Evolutionary conservation across 2,329 filamentous ascomycete genomes (phyloP), one percentile per base, ranked within the genome.

Genomic region (Talaromyces sp.): DNA sequence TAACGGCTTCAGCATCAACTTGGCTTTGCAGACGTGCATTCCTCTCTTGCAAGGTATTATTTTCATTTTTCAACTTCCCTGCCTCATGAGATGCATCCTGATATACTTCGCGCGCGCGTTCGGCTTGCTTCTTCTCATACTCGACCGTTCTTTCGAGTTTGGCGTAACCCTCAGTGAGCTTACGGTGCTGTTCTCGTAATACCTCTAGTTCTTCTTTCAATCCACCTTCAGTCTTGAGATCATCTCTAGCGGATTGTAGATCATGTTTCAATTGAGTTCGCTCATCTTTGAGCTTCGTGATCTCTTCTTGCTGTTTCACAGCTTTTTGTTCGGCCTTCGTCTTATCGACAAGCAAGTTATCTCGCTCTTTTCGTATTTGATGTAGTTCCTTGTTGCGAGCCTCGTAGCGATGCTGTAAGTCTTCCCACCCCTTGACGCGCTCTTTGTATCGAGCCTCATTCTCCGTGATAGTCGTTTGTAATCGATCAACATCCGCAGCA

Each of bases 71-170:
- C 77, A 50, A 71, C 76, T 7, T 72, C 75, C 8, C 78, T 0
- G 79, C 81, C 9, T 74, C 73, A 6, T 72, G 79, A 7, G 80
- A 82, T 11, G 79, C 80, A 35, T 75, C 79, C 66, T 82, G 81
- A 62, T 82, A 82, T 68, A 82, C 79, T 65, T 77, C 73, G 45
- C 80, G 76, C 6, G 76, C 80, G 66, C 82, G 82, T 56, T 82
- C 80, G 8, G 78, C 74, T 66, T 81, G 80, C 10, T 77, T 77
- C 50, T 72, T 74, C 57, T 77, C 79, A 60, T 77, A 80, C 11
- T 81, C 76, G 2, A 78, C 72, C 56, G 75, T 77, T 50, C 74
- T 74, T 63, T 77, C 72, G 16, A 81, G 69, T 22, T 69, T 70
- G 10, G 70, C 70, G 45, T 75, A 76, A 39, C 77, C 75, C 52